Conservation (phyloP, 2,329 filamentous ascomycete species). For the Chrysosporium keratinophilum region DNA sequence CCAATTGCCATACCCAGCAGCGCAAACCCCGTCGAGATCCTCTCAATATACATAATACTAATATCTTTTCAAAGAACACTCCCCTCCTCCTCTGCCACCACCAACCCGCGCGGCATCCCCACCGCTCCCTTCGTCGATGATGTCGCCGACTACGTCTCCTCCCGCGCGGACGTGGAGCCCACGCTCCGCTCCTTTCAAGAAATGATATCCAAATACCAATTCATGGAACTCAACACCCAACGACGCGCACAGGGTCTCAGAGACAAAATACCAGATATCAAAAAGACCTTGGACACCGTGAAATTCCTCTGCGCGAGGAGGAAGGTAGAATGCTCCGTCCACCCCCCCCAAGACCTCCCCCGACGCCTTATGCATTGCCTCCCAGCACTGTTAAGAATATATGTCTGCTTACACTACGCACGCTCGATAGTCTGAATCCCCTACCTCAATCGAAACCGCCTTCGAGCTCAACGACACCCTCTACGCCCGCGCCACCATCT, state of each 20-base stretch:
- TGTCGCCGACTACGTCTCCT: conserved; percentile 39
- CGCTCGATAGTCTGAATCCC: conserved; percentile 26
- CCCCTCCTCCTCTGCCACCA: conserved; percentile 19
- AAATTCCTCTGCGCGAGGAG: conserved; percentile 68
- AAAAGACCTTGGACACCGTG: conserved; percentile 89
- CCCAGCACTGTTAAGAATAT: conserved; percentile 11
- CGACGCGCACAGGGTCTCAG: conserved; percentile 68
- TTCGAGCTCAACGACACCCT: conserved; percentile 96
- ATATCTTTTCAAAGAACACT: conserved; percentile 20
- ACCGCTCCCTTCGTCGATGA: conserved; percentile 39
- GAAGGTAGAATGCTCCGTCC: conserved; percentile 46
- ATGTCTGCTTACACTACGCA: not conserved
- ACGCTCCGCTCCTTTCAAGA: conserved; percentile 40
- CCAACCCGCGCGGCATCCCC: conserved; percentile 40
- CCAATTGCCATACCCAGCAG: conserved; percentile 1
- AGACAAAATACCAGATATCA: conserved; percentile 95
- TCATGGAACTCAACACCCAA: conserved; percentile 94
- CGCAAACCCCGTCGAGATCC: not conserved
- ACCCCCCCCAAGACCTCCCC: not conserved
- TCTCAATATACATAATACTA: not conserved
- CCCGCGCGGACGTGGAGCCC: conserved; percentile 37
- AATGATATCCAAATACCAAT: conserved; percentile 82
- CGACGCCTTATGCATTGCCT: not conserved
- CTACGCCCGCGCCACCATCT: conserved; percentile 75
- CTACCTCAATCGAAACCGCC: conserved; percentile 66